A percentile compares a stretch with the other conserved stretches of the same genome.
Evolutionary conservation across 106 monocot species (phyloP).

Genomic region (Dendrobium nobile): DNA sequence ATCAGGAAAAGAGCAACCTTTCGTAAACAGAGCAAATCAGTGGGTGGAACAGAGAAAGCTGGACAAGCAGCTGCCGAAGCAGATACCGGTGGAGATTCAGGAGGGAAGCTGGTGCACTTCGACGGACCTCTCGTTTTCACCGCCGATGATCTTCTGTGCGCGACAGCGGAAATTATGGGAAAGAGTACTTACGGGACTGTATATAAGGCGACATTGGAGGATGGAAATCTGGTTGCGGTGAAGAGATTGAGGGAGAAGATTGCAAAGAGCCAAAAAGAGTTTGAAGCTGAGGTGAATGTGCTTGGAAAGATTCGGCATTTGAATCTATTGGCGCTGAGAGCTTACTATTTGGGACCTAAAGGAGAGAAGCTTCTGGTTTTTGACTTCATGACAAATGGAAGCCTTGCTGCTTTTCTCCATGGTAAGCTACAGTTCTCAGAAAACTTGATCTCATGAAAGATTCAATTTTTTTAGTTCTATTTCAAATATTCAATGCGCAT

Average conservation of each 20-base stretch:
- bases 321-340: slow-evolving; percentile 56
- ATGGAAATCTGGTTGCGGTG: slow-evolving; percentile 74
- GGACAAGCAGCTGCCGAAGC: slow-evolving; percentile 9
- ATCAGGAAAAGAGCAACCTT: slow-evolving; percentile 30
- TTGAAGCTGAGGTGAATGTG: slow-evolving; percentile 57
- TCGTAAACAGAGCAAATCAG: slow-evolving; percentile 20
- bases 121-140: slow-evolving; percentile 72
- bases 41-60: slow-evolving; percentile 30
- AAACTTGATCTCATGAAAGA: too few species aligned
- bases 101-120: slow-evolving; percentile 90
- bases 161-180: slow-evolving; percentile 95
- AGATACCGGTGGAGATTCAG: slow-evolving; percentile 26
- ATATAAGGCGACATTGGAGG: slow-evolving; percentile 87
- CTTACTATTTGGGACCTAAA: slow-evolving; percentile 87
- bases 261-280: slow-evolving; percentile 63
- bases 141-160: slow-evolving; percentile 83
- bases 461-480: too few species aligned
- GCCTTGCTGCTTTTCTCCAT: slow-evolving; percentile 74
- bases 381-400: slow-evolving; percentile 83
- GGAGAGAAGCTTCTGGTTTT: slow-evolving; percentile 94
- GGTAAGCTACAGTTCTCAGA: slow-evolving; percentile 24
- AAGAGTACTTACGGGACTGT: slow-evolving; percentile 95
- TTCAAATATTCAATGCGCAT: too few species aligned
- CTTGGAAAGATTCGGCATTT: slow-evolving; percentile 71
- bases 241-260: slow-evolving; percentile 91